These are phyloP conservation scores for Magnaporthiopsis rhizophila DNA, from an alignment of 2,329 filamentous ascomycete genomes.

Conservation along the genomic window DNA sequence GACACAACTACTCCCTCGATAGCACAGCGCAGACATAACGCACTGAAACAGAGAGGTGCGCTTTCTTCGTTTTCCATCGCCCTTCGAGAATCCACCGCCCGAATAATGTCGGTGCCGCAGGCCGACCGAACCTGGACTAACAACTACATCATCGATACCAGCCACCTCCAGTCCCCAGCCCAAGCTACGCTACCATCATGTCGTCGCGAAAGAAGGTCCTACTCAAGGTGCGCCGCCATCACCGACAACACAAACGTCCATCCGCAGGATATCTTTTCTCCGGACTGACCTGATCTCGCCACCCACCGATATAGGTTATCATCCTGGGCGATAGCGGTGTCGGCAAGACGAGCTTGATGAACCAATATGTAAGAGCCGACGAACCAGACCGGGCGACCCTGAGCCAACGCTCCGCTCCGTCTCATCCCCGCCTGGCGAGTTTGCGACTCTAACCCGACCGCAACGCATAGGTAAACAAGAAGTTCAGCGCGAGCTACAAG, in stretches of 20 bases:
- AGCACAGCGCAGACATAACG: background rate
- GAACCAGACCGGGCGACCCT: background rate
- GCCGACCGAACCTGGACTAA: background rate
- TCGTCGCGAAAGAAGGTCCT: constrained; percentile 83
- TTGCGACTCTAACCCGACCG: constrained; percentile 6
- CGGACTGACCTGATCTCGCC: background rate
- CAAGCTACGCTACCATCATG: constrained; percentile 41
- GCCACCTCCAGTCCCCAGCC: constrained; percentile 1
- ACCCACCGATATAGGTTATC: constrained; percentile 63
- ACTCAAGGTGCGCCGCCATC: constrained; percentile 57
- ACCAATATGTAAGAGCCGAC: constrained; percentile 84
- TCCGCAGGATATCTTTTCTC: background rate
- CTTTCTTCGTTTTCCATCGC: background rate
- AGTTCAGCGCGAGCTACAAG: constrained; percentile 99
- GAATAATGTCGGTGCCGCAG: background rate
- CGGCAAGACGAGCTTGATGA: constrained; percentile 99
- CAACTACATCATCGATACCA: background rate
- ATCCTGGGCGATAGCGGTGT: constrained; percentile 98
- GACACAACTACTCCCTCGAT: background rate
- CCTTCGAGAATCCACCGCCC: background rate
- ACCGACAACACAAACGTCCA: background rate
- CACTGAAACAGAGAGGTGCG: background rate
- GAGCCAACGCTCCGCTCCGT: constrained; percentile 1
- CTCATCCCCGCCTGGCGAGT: background rate
- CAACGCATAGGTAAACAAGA: constrained; percentile 84